Evolutionary conservation across 371 early-diverging fungal species (phyloP).

Genomic region (Apophysomyces sp.): DNA sequence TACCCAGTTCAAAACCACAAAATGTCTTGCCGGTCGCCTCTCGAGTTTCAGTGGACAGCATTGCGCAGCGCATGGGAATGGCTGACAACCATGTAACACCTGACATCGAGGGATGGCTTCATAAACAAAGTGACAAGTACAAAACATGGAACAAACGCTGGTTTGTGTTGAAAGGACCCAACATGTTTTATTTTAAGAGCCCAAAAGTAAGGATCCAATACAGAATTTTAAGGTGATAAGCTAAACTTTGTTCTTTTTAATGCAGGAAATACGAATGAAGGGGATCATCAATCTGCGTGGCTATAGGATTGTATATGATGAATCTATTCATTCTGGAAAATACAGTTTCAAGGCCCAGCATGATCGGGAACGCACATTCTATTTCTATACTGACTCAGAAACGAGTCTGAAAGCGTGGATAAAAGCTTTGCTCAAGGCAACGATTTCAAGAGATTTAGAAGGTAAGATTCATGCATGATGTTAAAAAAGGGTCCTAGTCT

Average conservation of each 20-base stretch:
- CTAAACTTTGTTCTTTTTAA: background rate
- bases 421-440: constrained; percentile 70
- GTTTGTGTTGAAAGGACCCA: constrained; percentile 64
- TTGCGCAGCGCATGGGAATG: constrained; percentile 5
- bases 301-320: constrained; percentile 56
- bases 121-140: constrained; percentile 66
- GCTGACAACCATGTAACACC: constrained; percentile 21
- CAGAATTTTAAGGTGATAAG: background rate
- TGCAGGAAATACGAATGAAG: constrained; percentile 52
- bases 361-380: constrained; percentile 61
- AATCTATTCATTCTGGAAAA: constrained; percentile 63
- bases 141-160: constrained; percentile 68
- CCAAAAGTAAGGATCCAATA: constrained; percentile 32
- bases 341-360: constrained; percentile 71
- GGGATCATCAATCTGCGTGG: constrained; percentile 59
- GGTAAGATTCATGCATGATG: constrained; percentile 26
- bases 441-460: constrained; percentile 58
- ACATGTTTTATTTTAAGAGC: constrained; percentile 62
- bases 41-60: constrained; percentile 16
- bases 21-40: constrained; percentile 14
- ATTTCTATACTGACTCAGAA: constrained; percentile 63
- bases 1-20: constrained; percentile 4
- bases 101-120: constrained; percentile 65
- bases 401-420: constrained; percentile 59
- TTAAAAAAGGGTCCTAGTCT: background rate